A percentile compares a stretch with the other conserved stretches of the same genome.
These are phyloP conservation scores for Aethionema arabicum DNA, from an alignment of 345 rosid species.

Conservation along the genomic window DNA sequence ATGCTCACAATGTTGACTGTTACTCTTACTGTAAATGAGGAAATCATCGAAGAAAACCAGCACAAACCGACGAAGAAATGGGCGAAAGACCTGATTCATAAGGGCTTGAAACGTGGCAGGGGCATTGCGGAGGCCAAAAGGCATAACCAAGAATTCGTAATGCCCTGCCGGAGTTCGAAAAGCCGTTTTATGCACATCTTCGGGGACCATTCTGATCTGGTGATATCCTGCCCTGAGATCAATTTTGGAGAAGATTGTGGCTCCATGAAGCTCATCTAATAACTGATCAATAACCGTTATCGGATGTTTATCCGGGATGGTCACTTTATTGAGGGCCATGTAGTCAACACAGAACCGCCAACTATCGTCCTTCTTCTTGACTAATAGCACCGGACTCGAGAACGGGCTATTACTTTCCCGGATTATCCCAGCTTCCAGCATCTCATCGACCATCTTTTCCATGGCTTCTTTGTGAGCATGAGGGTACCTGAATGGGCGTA, in stretches of 20 bases:
- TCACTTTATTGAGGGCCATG: not conserved
- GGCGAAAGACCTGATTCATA: not conserved
- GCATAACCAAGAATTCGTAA: not conserved
- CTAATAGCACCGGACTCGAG: not conserved
- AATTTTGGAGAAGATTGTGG: not conserved
- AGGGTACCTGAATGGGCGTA: too few relatives aligned
- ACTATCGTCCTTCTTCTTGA: not conserved
- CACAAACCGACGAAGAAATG: not conserved
- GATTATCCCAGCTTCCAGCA: too few relatives aligned
- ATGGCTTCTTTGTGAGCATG: too few relatives aligned
- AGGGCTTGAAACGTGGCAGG: not conserved
- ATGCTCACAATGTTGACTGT: not conserved
- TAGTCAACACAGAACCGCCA: not conserved
- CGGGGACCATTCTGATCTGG: not conserved
- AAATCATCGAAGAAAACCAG: slow-evolving; percentile 2
- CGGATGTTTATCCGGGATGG: not conserved
- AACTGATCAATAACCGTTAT: not conserved
- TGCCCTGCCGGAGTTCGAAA: not conserved
- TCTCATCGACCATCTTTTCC: too few relatives aligned
- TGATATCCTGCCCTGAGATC: not conserved
- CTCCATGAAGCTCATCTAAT: not conserved
- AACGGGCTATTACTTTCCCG: not conserved
- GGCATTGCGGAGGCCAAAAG: not conserved
- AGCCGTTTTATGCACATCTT: not conserved
- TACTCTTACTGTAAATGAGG: not conserved